Conservation (phyloP, 2,329 filamentous ascomycete genomes). For the Microcera coccophila region DNA sequence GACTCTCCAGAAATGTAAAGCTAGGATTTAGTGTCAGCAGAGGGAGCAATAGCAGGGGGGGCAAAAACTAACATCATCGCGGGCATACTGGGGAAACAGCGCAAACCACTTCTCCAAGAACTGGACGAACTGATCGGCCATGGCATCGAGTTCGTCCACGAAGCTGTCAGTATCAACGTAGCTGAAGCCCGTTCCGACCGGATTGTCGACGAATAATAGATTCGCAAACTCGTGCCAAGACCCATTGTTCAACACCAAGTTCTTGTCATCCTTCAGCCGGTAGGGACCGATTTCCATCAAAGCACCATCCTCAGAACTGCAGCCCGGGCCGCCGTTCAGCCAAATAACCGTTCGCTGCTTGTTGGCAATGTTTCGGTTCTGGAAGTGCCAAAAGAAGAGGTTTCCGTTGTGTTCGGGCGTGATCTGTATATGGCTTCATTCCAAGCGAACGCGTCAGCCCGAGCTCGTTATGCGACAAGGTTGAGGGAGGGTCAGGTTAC, state of each 20-base stretch:
- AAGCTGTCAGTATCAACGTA: constrained; percentile 90
- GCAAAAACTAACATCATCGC: constrained; percentile 76
- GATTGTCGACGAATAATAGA: constrained; percentile 93
- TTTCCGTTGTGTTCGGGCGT: constrained; percentile 82
- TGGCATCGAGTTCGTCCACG: constrained; percentile 77
- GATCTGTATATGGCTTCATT: constrained; percentile 80
- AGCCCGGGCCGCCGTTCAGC: constrained; percentile 95
- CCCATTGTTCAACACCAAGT: constrained; percentile 77
- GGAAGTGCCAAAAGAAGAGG: constrained; percentile 97
- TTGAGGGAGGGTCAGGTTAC: constrained; percentile 30
- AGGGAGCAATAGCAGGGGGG: neutral
- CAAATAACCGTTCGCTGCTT: constrained; percentile 88
- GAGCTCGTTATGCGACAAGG: neutral
- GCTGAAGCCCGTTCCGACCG: constrained; percentile 93
- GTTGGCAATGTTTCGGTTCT: constrained; percentile 93
- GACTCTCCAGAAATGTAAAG: constrained; percentile 95
- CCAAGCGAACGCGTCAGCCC: constrained; percentile 20
- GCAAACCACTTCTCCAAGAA: constrained; percentile 91
- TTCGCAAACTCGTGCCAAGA: constrained; percentile 99
- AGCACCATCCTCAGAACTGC: constrained; percentile 94
- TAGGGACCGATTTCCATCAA: constrained; percentile 97
- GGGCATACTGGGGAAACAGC: constrained; percentile 85
- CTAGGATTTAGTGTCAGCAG: constrained; percentile 44
- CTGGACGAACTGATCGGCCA: constrained; percentile 81
- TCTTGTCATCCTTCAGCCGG: constrained; percentile 70